A percentile compares a stretch with the other conserved stretches of the same genome.
Conservation (phyloP, 148 eudicot genomes). For the Oxyria digyna region DNA sequence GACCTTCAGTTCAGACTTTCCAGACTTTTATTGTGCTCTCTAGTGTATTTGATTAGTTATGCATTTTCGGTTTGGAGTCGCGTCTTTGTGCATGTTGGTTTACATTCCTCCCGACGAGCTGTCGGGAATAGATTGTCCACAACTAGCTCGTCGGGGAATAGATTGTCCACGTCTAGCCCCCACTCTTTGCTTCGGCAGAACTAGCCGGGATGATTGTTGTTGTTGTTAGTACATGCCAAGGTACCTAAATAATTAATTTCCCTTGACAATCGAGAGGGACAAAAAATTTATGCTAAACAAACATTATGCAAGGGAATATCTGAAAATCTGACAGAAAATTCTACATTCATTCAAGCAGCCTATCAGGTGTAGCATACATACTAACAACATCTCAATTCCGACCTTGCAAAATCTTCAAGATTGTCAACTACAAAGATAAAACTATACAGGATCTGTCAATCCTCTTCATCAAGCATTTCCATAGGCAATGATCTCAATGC, state of each 20-base stretch:
- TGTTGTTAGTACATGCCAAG: not conserved
- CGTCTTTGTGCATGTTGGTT: too few species aligned
- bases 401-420: not conserved
- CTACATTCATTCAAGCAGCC: not conserved
- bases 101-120: too few species aligned
- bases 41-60: too few species aligned
- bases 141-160: too few species aligned
- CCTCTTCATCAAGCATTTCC: not conserved
- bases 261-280: not conserved
- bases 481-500: not conserved
- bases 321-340: not conserved
- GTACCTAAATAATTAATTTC: not conserved
- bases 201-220: too few species aligned
- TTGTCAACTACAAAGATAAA: not conserved
- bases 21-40: too few species aligned
- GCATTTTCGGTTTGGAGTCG: too few species aligned
- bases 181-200: too few species aligned
- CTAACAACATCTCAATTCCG: not conserved
- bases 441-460: not conserved
- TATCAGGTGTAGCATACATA: too few species aligned
- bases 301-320: not conserved
- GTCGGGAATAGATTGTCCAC: too few species aligned
- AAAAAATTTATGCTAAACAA: not conserved
- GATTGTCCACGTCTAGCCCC: too few species aligned
- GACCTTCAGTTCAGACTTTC: too few species aligned